These are phyloP conservation scores for Davidsoniella australis DNA, from an alignment of 2,329 filamentous ascomycete genomes.

Conservation along the genomic window DNA sequence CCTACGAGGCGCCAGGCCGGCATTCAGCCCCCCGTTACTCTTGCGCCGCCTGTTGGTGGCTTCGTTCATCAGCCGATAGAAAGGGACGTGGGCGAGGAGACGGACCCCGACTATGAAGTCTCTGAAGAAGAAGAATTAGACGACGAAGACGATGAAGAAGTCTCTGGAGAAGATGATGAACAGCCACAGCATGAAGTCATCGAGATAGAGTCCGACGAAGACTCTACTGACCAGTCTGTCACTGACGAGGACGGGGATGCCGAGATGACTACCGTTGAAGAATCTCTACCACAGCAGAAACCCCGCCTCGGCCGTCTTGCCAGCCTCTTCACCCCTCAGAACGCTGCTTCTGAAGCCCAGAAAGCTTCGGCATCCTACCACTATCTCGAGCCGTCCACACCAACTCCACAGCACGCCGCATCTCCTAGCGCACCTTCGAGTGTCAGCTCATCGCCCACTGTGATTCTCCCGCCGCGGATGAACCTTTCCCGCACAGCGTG, in stretches of 20 bases:
- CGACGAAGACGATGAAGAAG: background rate
- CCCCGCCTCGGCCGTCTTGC: conserved; percentile 1
- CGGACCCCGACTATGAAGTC: conserved; percentile 7
- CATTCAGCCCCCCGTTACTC: conserved; percentile 8
- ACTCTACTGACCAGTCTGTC: background rate
- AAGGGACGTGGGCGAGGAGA: conserved; percentile 6
- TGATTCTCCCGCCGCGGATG: conserved; percentile 4
- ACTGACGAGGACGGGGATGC: background rate
- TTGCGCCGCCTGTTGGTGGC: conserved; percentile 5
- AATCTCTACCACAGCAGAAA: background rate
- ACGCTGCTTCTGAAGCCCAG: conserved; percentile 1
- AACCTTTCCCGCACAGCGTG: conserved; percentile 27
- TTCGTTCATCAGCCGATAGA: conserved; percentile 12
- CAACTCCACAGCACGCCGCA: background rate
- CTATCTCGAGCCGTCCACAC: conserved; percentile 5
- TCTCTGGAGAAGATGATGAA: background rate
- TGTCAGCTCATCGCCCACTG: conserved; percentile 17
- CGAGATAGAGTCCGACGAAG: background rate
- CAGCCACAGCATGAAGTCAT: background rate
- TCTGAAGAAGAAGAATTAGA: conserved; percentile 1
- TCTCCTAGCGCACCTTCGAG: conserved; percentile 15
- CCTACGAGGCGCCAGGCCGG: background rate
- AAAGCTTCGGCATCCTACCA: conserved; percentile 8
- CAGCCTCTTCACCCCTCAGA: conserved; percentile 7
- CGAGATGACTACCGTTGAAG: background rate